Percentiles rank a stretch among this genome's conserved stretches.
These are phyloP conservation scores for Quercus bicolor DNA, from an alignment of 306 rosid species.

Conservation along the genomic window DNA sequence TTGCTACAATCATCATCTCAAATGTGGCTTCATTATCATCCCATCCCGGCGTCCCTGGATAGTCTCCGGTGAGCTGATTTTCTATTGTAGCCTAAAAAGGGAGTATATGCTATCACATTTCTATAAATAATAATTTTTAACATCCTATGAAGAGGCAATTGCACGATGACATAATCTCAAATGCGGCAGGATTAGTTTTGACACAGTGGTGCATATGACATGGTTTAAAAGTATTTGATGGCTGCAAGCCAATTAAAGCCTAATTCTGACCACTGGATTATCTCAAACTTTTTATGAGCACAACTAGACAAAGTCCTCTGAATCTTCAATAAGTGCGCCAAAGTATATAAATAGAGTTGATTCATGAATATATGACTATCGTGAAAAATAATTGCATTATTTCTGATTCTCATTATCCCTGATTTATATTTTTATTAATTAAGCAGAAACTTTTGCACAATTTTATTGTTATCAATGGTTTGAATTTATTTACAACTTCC, in stretches of 20 bases:
- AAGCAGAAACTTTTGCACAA: background rate
- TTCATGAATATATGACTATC: background rate
- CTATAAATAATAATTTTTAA: slow-evolving; percentile 6
- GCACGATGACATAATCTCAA: background rate
- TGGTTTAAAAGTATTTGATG: background rate
- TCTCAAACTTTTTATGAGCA: background rate
- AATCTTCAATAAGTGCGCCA: background rate
- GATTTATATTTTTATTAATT: background rate
- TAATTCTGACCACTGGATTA: background rate
- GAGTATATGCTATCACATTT: slow-evolving; percentile 12
- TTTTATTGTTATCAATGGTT: background rate
- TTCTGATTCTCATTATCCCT: background rate
- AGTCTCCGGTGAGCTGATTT: slow-evolving; percentile 67
- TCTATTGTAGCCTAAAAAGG: slow-evolving; percentile 54
- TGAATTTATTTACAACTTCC: background rate
- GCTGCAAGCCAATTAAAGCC: background rate
- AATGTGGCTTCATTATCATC: slow-evolving; percentile 81
- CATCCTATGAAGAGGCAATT: slow-evolving; percentile 6
- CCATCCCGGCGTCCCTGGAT: slow-evolving; percentile 82
- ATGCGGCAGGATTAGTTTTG: slow-evolving; percentile 3
- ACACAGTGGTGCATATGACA: background rate
- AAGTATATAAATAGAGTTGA: background rate
- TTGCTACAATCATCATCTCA: slow-evolving; percentile 57
- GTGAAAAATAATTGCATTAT: background rate
- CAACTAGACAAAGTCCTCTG: background rate